A percentile compares a stretch with the other conserved stretches of the same genome.
These are phyloP conservation scores for Ceratorhiza oryzae-sativae DNA, from an alignment of 1,284 basidiomycete species.

Conservation along the genomic window DNA sequence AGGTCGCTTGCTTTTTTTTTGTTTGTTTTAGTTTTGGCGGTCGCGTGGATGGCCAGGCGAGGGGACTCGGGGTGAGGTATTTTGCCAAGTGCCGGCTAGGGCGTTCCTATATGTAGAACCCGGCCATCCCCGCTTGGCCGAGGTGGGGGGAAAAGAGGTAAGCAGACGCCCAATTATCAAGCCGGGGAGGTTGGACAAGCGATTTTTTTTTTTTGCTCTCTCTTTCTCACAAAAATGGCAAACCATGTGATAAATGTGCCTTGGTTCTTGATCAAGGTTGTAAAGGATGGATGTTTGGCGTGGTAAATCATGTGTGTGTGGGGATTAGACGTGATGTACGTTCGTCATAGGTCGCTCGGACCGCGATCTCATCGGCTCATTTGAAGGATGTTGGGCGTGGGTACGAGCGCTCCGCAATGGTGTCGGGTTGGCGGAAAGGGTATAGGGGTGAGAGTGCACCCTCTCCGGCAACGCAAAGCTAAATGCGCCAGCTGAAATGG, in stretches of 20 bases:
- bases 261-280: neutral
- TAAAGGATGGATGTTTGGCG: neutral
- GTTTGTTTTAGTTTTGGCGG: too few species aligned
- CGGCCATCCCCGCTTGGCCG: too few species aligned
- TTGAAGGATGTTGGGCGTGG: neutral
- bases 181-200: neutral
- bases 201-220: too few species aligned
- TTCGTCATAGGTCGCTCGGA: neutral
- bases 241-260: neutral
- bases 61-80: too few species aligned
- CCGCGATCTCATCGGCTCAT: neutral
- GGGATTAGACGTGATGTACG: neutral
- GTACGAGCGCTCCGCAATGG: constrained; percentile 17
- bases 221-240: too few species aligned
- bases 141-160: too few species aligned
- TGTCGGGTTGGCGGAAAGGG: neutral
- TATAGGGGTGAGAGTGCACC: constrained; percentile 8
- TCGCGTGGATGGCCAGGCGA: too few species aligned
- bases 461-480: neutral
- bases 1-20: constrained; percentile 1
- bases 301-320: neutral
- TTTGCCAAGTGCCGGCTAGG: neutral
- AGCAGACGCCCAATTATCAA: neutral
- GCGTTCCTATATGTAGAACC: too few species aligned
- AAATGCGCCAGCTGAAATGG: neutral